phyloP scores from a whole-genome alignment of 371 early-diverging fungal species.

The Mucor indicus region DNA sequence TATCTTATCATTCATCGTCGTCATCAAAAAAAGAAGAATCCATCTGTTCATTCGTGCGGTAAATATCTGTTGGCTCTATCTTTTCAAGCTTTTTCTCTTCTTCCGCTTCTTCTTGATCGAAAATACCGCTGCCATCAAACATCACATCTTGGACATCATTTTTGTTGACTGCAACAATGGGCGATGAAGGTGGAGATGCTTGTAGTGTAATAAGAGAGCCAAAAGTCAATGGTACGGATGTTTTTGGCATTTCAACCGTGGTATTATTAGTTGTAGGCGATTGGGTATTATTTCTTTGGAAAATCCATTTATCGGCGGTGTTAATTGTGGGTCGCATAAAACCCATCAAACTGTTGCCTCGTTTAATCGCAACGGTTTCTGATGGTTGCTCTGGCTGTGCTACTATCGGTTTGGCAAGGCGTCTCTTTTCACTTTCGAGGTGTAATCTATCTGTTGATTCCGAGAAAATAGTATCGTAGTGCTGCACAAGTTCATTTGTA shows the following conservation, averaged over 20 bases:
- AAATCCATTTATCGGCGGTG: conserved; percentile 10
- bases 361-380: conserved; percentile 8
- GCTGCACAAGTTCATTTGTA: conserved; percentile 48
- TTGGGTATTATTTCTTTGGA: conserved; percentile 21
- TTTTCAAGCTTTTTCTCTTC: background rate
- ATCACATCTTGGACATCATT: conserved; percentile 2
- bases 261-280: conserved; percentile 1
- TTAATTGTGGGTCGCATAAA: conserved; percentile 29
- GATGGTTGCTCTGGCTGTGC: conserved; percentile 13
- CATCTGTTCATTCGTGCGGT: conserved; percentile 2
- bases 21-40: conserved; percentile 16
- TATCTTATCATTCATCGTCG: too few species aligned
- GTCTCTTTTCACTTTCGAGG: conserved; percentile 39
- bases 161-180: background rate
- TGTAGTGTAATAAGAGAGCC: conserved; percentile 28
- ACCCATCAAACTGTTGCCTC: conserved; percentile 29
- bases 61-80: background rate
- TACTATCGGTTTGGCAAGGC: conserved; percentile 28
- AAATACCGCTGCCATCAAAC: conserved; percentile 21
- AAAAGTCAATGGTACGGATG: conserved; percentile 15
- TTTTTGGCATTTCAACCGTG: background rate
- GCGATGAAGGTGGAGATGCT: conserved; percentile 32
- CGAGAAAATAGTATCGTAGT: conserved; percentile 30
- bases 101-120: conserved; percentile 1
- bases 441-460: conserved; percentile 30